phyloP scores from a whole-genome alignment of 1,284 basidiomycete genomes.

The Fomitopsis pinicola region DNA sequence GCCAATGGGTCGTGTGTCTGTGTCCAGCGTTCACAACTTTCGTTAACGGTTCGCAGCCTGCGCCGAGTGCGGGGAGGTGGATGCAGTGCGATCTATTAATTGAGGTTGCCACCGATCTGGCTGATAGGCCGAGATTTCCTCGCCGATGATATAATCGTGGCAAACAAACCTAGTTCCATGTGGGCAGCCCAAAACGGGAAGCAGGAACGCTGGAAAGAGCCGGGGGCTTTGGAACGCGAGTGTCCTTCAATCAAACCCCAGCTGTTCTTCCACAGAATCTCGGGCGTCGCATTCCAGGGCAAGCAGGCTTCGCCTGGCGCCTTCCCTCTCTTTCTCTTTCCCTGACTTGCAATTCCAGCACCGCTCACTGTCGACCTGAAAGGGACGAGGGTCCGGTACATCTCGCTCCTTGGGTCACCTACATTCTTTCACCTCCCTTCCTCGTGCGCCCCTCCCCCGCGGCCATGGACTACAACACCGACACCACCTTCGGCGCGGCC shows the following conservation, averaged over 20 bases:
- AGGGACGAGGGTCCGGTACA: conserved; percentile 5
- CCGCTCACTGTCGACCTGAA: background rate
- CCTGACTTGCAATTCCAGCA: background rate
- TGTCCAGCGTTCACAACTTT: background rate
- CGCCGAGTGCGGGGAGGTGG: background rate
- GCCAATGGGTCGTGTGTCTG: background rate
- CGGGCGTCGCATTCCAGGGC: background rate
- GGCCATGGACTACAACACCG: conserved; percentile 24
- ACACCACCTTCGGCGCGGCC: conserved; percentile 56
- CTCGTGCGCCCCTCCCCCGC: conserved; percentile 4
- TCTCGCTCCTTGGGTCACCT: conserved; percentile 2
- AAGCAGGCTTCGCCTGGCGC: background rate
- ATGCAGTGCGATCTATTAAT: background rate
- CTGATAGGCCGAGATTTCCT: background rate
- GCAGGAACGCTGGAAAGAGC: background rate
- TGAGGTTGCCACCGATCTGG: background rate
- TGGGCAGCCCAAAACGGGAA: background rate
- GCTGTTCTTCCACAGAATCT: background rate
- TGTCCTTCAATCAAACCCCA: background rate
- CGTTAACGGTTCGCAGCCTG: too few relatives aligned
- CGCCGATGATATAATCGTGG: background rate
- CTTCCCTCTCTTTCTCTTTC: conserved; percentile 1
- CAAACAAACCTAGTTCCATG: background rate
- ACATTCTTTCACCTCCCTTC: conserved; percentile 2
- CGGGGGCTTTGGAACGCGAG: background rate